phyloP scores from a whole-genome alignment of 495 filamentous ascomycete genomes.

The Zalerion maritima region DNA sequence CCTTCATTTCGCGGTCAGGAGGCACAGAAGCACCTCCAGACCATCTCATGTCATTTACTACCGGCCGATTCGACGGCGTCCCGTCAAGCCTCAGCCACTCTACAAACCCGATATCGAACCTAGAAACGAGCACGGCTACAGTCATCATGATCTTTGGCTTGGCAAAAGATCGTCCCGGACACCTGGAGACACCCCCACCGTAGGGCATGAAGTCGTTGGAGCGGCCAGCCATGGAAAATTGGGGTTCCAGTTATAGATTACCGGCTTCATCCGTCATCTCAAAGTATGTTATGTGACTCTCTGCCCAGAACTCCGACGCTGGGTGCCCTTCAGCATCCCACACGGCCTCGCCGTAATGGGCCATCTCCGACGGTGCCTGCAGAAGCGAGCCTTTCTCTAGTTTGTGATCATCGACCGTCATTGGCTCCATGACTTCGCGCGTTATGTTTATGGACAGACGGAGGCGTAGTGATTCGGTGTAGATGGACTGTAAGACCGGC shows the following conservation, averaged over 20 bases:
- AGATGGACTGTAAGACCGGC: conserved; percentile 25
- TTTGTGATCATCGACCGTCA: conserved; percentile 10
- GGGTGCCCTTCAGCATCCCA: conserved; percentile 17
- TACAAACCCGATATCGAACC: conserved; percentile 37
- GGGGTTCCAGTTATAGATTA: background rate
- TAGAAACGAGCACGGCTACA: conserved; percentile 30
- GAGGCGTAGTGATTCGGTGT: conserved; percentile 22
- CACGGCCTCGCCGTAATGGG: conserved; percentile 12
- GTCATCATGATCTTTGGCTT: conserved; percentile 36
- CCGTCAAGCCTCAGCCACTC: conserved; percentile 14
- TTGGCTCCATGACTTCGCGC: conserved; percentile 8
- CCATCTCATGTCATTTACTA: conserved; percentile 9
- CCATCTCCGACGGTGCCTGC: conserved; percentile 11
- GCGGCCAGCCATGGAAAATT: conserved; percentile 7
- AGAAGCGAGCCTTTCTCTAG: conserved; percentile 13
- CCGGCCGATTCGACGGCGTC: conserved; percentile 8
- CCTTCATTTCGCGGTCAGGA: conserved; percentile 18
- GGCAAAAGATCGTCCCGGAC: conserved; percentile 34
- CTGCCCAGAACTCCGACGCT: conserved; percentile 20
- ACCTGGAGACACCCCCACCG: conserved; percentile 26
- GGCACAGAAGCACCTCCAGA: conserved; percentile 13
- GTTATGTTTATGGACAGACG: conserved; percentile 17
- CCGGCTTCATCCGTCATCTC: background rate
- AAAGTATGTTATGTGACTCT: conserved; percentile 11
- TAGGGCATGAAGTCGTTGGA: conserved; percentile 16